These are phyloP conservation scores for Penicillium hordei DNA, from an alignment of 2,329 filamentous ascomycete genomes.

Conservation along the genomic window DNA sequence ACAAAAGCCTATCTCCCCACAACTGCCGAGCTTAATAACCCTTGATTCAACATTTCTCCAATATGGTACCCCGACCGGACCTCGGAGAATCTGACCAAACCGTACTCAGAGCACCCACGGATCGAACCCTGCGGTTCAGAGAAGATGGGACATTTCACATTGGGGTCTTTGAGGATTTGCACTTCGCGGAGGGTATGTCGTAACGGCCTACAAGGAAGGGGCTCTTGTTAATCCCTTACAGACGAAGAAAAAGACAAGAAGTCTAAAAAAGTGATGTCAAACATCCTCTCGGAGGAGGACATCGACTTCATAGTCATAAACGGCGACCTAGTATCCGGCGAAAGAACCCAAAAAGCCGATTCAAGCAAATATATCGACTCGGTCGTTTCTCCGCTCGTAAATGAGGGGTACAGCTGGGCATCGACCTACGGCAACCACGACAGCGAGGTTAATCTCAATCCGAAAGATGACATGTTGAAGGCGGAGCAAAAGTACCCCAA, in stretches of 20 bases:
- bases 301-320: conserved; percentile 67
- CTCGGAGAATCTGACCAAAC: neutral
- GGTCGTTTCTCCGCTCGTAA: conserved; percentile 59
- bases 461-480: conserved; percentile 41
- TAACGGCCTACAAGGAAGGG: neutral
- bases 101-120: neutral
- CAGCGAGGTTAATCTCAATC: conserved; percentile 58
- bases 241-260: conserved; percentile 56
- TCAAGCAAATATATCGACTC: conserved; percentile 59
- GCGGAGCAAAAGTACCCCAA: conserved; percentile 42
- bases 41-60: neutral
- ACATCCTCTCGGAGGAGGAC: conserved; percentile 57
- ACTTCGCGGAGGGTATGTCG: conserved; percentile 65
- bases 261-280: conserved; percentile 57
- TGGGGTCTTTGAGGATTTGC: conserved; percentile 67
- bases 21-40: no score
- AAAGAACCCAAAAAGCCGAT: conserved; percentile 58
- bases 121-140: conserved; percentile 23
- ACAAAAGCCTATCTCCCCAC: neutral
- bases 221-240: neutral
- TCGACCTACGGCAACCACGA: conserved; percentile 73
- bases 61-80: neutral
- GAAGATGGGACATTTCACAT: conserved; percentile 46
- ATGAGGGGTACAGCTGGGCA: conserved; percentile 60
- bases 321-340: conserved; percentile 69